Evolutionary conservation across 2,329 filamentous ascomycete species (phyloP).

Genomic region (Talaromyces sp.): DNA sequence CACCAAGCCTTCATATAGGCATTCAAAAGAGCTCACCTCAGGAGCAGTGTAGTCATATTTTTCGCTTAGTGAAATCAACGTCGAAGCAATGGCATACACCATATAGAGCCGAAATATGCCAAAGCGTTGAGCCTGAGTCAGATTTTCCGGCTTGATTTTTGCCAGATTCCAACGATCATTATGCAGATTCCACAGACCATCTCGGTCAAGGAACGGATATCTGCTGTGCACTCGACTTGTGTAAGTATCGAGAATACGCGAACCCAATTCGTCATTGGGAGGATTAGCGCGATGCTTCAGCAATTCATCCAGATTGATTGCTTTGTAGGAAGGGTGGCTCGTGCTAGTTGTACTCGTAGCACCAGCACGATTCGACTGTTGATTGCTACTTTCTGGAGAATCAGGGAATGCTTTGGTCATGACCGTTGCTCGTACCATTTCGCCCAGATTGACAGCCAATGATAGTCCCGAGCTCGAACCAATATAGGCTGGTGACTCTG

Average conservation of each 20-base stretch:
- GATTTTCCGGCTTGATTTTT: conserved; percentile 37
- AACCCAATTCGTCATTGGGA: conserved; percentile 48
- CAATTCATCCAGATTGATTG: conserved; percentile 44
- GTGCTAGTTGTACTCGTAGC: conserved; percentile 22
- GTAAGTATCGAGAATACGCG: conserved; percentile 48
- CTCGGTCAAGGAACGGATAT: conserved; percentile 52
- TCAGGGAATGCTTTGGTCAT: conserved; percentile 52
- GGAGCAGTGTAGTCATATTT: conserved; percentile 45
- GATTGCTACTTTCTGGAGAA: conserved; percentile 22
- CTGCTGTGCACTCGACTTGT: conserved; percentile 48
- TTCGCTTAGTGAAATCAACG: conserved; percentile 50
- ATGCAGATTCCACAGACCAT: conserved; percentile 48
- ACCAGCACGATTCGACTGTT: not conserved
- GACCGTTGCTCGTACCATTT: conserved; percentile 56
- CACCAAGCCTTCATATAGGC: not conserved
- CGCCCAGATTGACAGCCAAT: conserved; percentile 51
- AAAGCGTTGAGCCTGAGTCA: conserved; percentile 41
- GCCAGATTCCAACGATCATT: conserved; percentile 41
- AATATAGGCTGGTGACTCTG: conserved; percentile 51
- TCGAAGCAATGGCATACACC: conserved; percentile 54
- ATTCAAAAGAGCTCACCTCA: conserved; percentile 34
- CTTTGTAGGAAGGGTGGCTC: conserved; percentile 21
- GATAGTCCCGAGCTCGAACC: conserved; percentile 52
- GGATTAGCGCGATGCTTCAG: conserved; percentile 47
- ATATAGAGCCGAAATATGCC: conserved; percentile 54